Evolutionary conservation across 768 basidiomycete species (phyloP), one percentile per base, ranked within the genome.

Genomic region (Psilocybe sp.): DNA sequence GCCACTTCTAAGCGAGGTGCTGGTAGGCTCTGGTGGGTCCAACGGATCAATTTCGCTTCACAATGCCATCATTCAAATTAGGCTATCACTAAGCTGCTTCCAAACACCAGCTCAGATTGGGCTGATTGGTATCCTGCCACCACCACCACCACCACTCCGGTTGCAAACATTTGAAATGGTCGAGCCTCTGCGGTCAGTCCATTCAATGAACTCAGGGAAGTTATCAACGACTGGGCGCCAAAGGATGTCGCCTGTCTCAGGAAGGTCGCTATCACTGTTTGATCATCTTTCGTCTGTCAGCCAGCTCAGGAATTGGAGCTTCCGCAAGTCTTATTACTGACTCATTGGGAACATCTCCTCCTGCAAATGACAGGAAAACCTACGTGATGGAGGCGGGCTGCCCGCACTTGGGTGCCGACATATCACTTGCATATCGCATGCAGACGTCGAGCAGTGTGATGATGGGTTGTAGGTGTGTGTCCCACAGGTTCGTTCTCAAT

Each of bases 351-450:
- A 52, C 42, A 47, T 6, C 54, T 40, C 12, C 51, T 33, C 33
- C 59, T 44, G 32, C 62, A 12, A 53, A 55, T 16, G 57, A 64
- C 40, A 63, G 61, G 14, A 77, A 88, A 56, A 70, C 90, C 11
- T 91, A 89, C 60, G 81, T 80, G 7, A 91, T 92, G 88, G 88
- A 91, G 64, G 80, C 85, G 4, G 79, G 75, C 9, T 91, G 89
- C 63, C 89, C 89, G 4, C 89, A 92, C 68, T 74, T 90, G 7
- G 87, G 88, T 2, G 88, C 87, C 16, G 87, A 90, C 48, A 73
- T 90, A n/a, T n/a, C n/a, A n/a, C n/a, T n/a, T n/a, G n/a, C n/a
- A n/a, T n/a, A 65, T 85, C 84, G 12, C 86, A 89, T 69, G 87
- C 87, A 1, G 86, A 87, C 36, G 85, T 88, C n/a, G 86, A 88